Percentiles rank a stretch among this genome's conserved stretches.
Evolutionary conservation across 164 flowering plant genomes (phyloP).

Genomic region (Litsea cubeba): DNA sequence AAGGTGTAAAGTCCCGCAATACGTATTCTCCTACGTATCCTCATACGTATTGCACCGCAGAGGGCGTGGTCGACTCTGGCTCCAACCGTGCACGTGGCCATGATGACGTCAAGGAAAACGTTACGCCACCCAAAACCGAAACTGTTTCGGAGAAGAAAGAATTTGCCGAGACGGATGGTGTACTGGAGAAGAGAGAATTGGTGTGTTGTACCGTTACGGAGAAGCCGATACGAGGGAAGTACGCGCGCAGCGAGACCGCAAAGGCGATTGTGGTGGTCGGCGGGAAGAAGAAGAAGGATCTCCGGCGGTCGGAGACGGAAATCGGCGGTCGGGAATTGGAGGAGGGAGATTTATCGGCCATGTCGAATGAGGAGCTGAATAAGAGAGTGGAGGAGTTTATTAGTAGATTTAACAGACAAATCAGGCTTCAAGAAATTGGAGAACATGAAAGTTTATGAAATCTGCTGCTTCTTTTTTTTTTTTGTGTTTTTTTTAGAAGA

Average conservation of each 20-base stretch:
- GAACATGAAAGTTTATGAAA: background rate
- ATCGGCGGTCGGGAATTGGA: slow-evolving; percentile 2
- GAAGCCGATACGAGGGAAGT: background rate
- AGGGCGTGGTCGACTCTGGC: background rate
- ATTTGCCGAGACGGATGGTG: background rate
- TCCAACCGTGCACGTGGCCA: background rate
- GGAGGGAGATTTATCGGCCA: slow-evolving; percentile 27
- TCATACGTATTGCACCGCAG: background rate
- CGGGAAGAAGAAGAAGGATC: slow-evolving; percentile 7
- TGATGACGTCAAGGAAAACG: background rate
- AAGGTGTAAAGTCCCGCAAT: slow-evolving; percentile 5
- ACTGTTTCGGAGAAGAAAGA: background rate
- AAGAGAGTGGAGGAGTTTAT: slow-evolving; percentile 64
- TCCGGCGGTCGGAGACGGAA: slow-evolving; percentile 14
- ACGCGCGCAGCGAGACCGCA: slow-evolving; percentile 19
- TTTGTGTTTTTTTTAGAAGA: background rate
- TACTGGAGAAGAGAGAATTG: background rate
- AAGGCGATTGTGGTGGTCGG: slow-evolving; percentile 4
- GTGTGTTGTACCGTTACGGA: background rate
- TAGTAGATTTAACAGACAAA: slow-evolving; percentile 40
- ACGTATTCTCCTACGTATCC: background rate
- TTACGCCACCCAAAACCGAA: background rate
- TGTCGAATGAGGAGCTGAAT: slow-evolving; percentile 56
- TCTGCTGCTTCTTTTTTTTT: background rate
- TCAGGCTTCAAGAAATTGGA: slow-evolving; percentile 37